Evolutionary conservation across 495 filamentous ascomycete genomes (phyloP), one percentile per base, ranked within the genome.

Genomic region (Jackrogersella multiformis): DNA sequence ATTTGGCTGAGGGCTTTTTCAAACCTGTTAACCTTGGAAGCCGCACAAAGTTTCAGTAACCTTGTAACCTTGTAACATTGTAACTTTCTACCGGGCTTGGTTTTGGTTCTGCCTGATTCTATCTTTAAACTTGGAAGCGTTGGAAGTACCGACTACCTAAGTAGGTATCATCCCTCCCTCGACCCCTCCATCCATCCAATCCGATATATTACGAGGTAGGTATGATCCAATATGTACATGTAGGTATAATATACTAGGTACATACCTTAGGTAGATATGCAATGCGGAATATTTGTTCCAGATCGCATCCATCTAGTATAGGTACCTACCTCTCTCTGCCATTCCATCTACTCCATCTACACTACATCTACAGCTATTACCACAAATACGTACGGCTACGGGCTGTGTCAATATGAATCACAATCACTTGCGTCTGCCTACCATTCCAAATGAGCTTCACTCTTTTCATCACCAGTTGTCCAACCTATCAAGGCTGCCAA

Each of bases 251-350:
- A n/a, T n/a, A n/a, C n/a, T n/a, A n/a, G n/a, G n/a, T n/a, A n/a
- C n/a, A n/a, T n/a, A n/a, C n/a, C n/a, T n/a, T n/a, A n/a, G n/a
- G n/a, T n/a, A n/a, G n/a, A n/a, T n/a, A 57, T 62, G 52, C 36
- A 53, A 1, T 21, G 44, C 56, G 64, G 61, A 69, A 64, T 46
- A 65, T 69, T 69, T 65, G 30, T 53, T 53, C 49, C 49, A 53
- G 49, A 20, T 23, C 49, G 26, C 13, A 51, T 10, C 24, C 39
- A 16, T 18, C 39, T 20, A n/a, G n/a, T n/a, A n/a, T n/a, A n/a
- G n/a, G n/a, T n/a, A n/a, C n/a, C n/a, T n/a, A 28, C 44, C 26
- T 48, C 24, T 16, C 18, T 10, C 16, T 49, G n/a, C 3, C 45
- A 23, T 44, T 18, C 45, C 20, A 49, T 20, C 30, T 23, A 35